These are phyloP conservation scores for Saccharomycopsis guyanensis DNA, from an alignment of 805 yeast genomes.

Conservation along the genomic window DNA sequence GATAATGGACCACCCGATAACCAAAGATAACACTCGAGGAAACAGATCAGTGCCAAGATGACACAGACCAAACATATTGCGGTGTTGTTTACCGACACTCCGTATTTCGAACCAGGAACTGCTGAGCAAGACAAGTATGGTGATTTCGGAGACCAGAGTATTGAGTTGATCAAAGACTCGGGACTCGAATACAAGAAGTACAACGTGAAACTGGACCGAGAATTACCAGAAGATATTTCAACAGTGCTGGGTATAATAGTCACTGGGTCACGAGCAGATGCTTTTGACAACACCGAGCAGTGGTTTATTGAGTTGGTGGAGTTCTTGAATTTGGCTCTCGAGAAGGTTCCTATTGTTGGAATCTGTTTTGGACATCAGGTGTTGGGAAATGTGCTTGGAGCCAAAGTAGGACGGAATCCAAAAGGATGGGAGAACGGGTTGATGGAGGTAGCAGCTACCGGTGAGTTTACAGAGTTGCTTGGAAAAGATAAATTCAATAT, in stretches of 20 bases:
- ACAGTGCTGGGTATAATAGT: constrained; percentile 33
- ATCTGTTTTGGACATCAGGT: constrained; percentile 88
- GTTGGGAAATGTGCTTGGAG: constrained; percentile 58
- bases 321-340: constrained; percentile 25
- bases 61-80: constrained; percentile 18
- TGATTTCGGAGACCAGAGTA: constrained; percentile 45
- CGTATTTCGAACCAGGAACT: constrained; percentile 7
- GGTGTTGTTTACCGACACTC: constrained; percentile 23
- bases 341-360: constrained; percentile 48
- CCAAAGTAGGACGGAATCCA: constrained; percentile 47
- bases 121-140: constrained; percentile 32
- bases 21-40: no score
- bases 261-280: constrained; percentile 43
- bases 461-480: background rate
- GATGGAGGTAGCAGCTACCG: constrained; percentile 30
- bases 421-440: constrained; percentile 72
- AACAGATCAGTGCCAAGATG: background rate
- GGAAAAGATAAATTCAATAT: constrained; percentile 29
- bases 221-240: constrained; percentile 24
- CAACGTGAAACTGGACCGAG: constrained; percentile 28
- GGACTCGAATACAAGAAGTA: constrained; percentile 29
- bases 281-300: constrained; percentile 31
- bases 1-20: no score
- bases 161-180: constrained; percentile 27
- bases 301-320: constrained; percentile 37